These are phyloP conservation scores for Ophiostoma sp. DNA, from an alignment of 2,329 filamentous ascomycete species.

Conservation along the genomic window DNA sequence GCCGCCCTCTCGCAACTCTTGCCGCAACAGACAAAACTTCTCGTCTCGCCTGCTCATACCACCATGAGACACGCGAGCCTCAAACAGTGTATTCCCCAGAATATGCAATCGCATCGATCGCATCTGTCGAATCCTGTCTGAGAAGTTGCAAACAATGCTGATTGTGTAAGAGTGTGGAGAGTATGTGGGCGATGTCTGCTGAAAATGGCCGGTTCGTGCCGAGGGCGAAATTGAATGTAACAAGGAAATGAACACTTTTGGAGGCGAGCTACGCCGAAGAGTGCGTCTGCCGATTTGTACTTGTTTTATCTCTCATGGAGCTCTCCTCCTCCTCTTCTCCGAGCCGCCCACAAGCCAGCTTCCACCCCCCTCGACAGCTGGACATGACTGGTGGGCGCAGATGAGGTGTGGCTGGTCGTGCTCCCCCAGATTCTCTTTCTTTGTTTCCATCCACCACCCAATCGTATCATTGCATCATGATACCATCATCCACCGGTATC, in stretches of 20 bases:
- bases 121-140: neutral
- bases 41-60: neutral
- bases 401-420: neutral
- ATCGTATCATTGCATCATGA: neutral
- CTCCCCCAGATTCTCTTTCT: neutral
- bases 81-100: neutral
- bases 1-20: neutral
- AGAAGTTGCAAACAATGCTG: conserved; percentile 8
- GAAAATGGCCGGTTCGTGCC: neutral
- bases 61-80: conserved; percentile 7
- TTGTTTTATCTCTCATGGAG: neutral
- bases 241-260: neutral
- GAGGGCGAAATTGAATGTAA: neutral
- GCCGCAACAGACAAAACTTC: neutral
- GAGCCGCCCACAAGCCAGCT: neutral
- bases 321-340: neutral
- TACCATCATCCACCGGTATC: neutral
- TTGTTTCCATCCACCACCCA: neutral
- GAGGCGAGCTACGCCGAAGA: neutral
- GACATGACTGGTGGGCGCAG: neutral
- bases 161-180: neutral
- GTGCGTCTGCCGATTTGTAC: neutral
- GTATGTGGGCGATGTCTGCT: conserved; percentile 1
- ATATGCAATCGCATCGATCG: neutral
- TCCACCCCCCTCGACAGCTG: conserved; percentile 1